Evolutionary conservation across 495 filamentous ascomycete species (phyloP).

Genomic region (Neurospora sp.): DNA sequence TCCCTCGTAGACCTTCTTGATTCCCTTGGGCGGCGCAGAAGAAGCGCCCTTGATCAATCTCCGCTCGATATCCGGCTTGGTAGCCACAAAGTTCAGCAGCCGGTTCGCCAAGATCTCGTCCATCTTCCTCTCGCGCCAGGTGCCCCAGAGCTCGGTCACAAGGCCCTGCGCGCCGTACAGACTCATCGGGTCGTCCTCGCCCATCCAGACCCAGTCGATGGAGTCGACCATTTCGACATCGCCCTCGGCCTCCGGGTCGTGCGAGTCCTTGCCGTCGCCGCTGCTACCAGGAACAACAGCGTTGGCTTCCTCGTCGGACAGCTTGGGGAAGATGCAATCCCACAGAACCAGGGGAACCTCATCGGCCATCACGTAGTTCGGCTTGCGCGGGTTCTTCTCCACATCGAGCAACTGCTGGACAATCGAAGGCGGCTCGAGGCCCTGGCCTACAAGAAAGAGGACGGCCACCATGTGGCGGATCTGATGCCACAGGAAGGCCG

Average conservation of each 20-base stretch:
- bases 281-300: not conserved
- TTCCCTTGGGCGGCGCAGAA: constrained; percentile 26
- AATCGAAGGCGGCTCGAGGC: constrained; percentile 65
- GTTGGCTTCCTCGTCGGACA: constrained; percentile 3
- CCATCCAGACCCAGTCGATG: constrained; percentile 70
- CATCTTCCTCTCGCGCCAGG: constrained; percentile 77
- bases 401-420: constrained; percentile 65
- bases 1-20: constrained; percentile 59
- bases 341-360: constrained; percentile 86
- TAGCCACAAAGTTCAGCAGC: constrained; percentile 52
- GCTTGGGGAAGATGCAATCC: constrained; percentile 78
- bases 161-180: constrained; percentile 55
- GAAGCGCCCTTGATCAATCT: constrained; percentile 4
- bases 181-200: constrained; percentile 42
- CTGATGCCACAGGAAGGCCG: constrained; percentile 98
- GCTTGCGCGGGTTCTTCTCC: constrained; percentile 55
- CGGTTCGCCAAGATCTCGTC: constrained; percentile 70
- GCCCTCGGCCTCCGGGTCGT: constrained; percentile 32
- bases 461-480: constrained; percentile 84
- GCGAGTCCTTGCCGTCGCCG: constrained; percentile 11
- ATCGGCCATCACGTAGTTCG: constrained; percentile 80
- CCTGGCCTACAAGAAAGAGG: constrained; percentile 85
- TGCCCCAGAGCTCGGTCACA: constrained; percentile 63
- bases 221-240: constrained; percentile 34
- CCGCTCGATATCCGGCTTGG: constrained; percentile 33